Conservation (phyloP, 2,329 filamentous ascomycete species). For the Trichoderma sp. region DNA sequence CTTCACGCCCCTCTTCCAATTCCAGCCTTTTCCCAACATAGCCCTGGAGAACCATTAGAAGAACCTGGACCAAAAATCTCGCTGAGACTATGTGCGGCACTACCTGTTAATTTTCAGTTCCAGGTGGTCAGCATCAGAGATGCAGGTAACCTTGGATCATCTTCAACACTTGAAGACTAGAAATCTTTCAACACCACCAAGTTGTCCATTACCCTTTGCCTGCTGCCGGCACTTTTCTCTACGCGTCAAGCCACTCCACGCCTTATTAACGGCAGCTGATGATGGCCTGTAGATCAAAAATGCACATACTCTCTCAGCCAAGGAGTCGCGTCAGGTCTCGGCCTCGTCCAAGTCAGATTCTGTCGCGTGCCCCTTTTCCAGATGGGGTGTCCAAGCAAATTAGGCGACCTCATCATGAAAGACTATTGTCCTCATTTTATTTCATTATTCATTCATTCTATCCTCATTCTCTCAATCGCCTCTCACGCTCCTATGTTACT, state of each 20-base stretch:
- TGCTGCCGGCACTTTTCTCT: no score
- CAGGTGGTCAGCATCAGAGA: neutral
- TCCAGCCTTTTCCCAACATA: neutral
- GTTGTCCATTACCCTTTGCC: neutral
- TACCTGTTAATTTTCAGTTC: no score
- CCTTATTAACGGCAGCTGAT: neutral
- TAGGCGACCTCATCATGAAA: neutral
- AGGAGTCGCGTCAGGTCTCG: neutral
- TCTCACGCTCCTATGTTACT: neutral
- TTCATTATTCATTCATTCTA: neutral
- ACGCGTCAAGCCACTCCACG: neutral
- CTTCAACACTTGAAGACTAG: neutral
- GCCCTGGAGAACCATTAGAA: neutral
- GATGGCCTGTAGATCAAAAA: neutral
- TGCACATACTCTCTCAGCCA: neutral
- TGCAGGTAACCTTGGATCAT: neutral
- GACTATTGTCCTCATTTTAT: neutral
- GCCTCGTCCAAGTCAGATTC: neutral
- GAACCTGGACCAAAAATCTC: neutral
- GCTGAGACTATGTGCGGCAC: no score
- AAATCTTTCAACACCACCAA: neutral
- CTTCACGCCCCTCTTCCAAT: neutral
- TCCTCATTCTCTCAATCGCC: neutral
- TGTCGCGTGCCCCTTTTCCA: conserved; percentile 18
- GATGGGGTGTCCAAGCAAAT: neutral